phyloP scores from a whole-genome alignment of 2,329 filamentous ascomycete species.

The Rutstroemia sp. region DNA sequence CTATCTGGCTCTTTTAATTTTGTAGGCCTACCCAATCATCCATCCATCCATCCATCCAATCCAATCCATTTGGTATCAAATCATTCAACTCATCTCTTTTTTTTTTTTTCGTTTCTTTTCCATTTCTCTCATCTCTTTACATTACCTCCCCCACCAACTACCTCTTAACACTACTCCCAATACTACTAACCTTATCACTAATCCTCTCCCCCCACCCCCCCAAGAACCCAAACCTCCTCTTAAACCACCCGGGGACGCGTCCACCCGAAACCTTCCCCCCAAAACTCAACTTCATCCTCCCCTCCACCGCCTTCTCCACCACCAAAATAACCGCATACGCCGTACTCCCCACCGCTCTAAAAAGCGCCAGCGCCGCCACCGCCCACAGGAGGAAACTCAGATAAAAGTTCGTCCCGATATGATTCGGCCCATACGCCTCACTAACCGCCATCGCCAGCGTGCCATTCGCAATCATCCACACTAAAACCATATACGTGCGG shows the following conservation, averaged over 20 bases:
- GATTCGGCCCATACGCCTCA: constrained; percentile 69
- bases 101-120: background rate
- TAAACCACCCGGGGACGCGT: constrained; percentile 25
- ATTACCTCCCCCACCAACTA: background rate
- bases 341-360: constrained; percentile 75
- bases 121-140: background rate
- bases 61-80: background rate
- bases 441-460: constrained; percentile 88
- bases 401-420: constrained; percentile 79
- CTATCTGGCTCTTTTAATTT: background rate
- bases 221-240: too few relatives aligned
- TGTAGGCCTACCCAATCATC: background rate
- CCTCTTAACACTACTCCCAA: constrained; percentile 22
- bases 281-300: constrained; percentile 48
- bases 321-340: constrained; percentile 79
- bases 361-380: constrained; percentile 78
- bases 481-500: constrained; percentile 93
- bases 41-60: background rate
- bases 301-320: constrained; percentile 80
- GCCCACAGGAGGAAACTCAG: constrained; percentile 89
- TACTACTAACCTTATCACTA: constrained; percentile 25
- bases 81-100: too few relatives aligned
- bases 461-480: constrained; percentile 89
- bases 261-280: constrained; percentile 26
- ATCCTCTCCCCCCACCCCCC: constrained; percentile 25